Evolutionary conservation across 495 filamentous ascomycete species (phyloP).

Genomic region (Tricharina praecox): DNA sequence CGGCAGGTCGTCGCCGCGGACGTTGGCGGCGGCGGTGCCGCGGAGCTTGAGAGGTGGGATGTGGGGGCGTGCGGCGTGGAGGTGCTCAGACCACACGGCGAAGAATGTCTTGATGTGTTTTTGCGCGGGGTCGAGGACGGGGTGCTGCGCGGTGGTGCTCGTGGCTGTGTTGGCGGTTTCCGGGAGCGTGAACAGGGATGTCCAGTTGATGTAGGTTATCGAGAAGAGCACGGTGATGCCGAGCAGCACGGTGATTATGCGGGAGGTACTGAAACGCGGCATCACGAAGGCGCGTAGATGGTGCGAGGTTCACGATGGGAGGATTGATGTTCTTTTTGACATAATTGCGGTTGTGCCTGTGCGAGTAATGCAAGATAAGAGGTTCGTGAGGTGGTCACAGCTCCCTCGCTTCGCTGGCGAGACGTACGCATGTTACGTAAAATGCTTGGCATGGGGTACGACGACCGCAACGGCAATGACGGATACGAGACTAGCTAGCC

Average conservation of each 20-base stretch:
- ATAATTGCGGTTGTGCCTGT: no score
- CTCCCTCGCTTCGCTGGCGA: no score
- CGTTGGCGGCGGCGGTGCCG: background rate
- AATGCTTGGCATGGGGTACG: no score
- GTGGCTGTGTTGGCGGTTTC: background rate
- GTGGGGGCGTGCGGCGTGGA: background rate
- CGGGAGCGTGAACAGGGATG: background rate
- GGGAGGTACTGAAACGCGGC: background rate
- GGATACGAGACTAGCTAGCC: no score
- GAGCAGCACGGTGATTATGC: background rate
- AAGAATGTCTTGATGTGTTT: background rate
- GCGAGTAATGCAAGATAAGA: no score
- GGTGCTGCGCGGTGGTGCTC: background rate
- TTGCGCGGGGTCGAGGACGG: slow-evolving; percentile 1
- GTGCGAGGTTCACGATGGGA: no score
- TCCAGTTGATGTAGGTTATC: background rate
- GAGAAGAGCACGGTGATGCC: background rate
- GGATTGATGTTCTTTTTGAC: no score
- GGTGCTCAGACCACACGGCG: background rate
- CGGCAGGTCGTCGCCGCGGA: background rate
- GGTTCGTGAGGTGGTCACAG: no score
- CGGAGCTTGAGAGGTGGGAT: background rate
- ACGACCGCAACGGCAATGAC: no score
- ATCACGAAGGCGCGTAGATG: background rate
- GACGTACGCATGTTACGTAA: no score